Evolutionary conservation across 2,329 filamentous ascomycete species (phyloP).

Genomic region (Penicillium hesseltinei): DNA sequence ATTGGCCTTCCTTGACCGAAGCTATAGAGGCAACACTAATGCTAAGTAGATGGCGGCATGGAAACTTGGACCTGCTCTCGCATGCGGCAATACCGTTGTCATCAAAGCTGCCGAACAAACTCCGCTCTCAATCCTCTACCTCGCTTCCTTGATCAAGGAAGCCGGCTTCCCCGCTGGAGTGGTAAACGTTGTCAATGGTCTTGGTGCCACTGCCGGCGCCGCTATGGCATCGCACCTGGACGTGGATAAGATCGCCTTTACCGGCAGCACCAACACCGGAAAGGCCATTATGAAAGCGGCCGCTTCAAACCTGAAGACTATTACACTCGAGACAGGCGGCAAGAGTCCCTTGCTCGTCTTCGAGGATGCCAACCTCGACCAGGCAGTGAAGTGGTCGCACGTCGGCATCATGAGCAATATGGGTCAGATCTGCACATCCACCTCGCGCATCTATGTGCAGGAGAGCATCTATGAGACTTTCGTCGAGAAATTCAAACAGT

Average conservation of each 20-base stretch:
- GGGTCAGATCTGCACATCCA: conserved; percentile 67
- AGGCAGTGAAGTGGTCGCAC: conserved; percentile 41
- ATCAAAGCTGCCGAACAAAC: conserved; percentile 10
- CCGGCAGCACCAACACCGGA: conserved; percentile 10
- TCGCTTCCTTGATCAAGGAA: conserved; percentile 20
- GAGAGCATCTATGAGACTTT: conserved; percentile 37
- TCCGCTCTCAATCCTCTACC: conserved; percentile 6
- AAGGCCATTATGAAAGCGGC: conserved; percentile 10
- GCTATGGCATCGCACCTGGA: conserved; percentile 1
- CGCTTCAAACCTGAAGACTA: conserved; percentile 39
- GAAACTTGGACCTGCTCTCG: conserved; percentile 9
- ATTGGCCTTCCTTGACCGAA: too few species aligned
- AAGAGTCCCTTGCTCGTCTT: conserved; percentile 47
- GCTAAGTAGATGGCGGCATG: conserved; percentile 1
- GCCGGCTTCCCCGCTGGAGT: conserved; percentile 26
- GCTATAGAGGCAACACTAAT: neutral
- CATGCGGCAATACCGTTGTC: conserved; percentile 10
- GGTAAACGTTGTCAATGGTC: conserved; percentile 24
- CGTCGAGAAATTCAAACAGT: conserved; percentile 31
- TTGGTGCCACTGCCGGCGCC: conserved; percentile 20
- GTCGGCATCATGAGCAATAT: conserved; percentile 59
- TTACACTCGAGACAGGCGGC: conserved; percentile 51
- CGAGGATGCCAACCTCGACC: conserved; percentile 46
- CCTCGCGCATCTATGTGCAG: conserved; percentile 64
- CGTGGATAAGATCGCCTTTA: conserved; percentile 11